These are phyloP conservation scores for Fusarium miscanthi DNA, from an alignment of 2,329 filamentous ascomycete genomes.

Conservation along the genomic window DNA sequence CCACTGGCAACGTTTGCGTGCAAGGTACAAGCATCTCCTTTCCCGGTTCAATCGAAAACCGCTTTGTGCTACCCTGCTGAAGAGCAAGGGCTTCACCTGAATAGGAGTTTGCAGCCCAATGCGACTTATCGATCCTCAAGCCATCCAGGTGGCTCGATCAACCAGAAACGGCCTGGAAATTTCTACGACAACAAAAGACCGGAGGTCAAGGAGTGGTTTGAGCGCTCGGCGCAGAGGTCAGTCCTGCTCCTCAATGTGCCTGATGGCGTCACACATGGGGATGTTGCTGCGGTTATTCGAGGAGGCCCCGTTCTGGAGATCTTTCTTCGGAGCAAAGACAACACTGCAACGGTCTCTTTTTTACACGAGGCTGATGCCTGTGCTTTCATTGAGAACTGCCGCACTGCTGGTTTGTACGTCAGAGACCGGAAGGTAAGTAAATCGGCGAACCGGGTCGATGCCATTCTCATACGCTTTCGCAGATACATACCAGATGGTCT, in stretches of 20 bases:
- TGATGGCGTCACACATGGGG: conserved; percentile 70
- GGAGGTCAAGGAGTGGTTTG: conserved; percentile 18
- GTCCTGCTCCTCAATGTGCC: conserved; percentile 72
- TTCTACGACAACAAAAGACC: not conserved
- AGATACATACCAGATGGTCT: conserved; percentile 78
- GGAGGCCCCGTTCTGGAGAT: conserved; percentile 79
- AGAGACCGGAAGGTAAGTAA: conserved; percentile 71
- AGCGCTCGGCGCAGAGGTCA: conserved; percentile 63
- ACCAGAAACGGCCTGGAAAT: not conserved
- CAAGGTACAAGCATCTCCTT: not conserved
- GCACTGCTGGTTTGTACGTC: conserved; percentile 74
- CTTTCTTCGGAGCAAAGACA: conserved; percentile 69
- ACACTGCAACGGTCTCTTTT: conserved; percentile 75
- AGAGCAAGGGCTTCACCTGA: not conserved
- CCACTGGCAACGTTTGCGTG: not conserved
- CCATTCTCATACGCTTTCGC: not conserved
- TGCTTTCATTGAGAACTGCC: conserved; percentile 73
- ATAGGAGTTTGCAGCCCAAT: not conserved
- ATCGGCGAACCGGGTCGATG: not conserved
- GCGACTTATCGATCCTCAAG: not conserved
- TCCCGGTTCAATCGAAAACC: not conserved
- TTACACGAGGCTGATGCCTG: conserved; percentile 70
- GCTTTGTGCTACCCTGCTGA: not conserved
- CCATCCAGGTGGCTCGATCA: not conserved
- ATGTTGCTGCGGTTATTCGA: conserved; percentile 72